Conservation (phyloP, 2,329 filamentous ascomycete species). For the Penicillium italicum region DNA sequence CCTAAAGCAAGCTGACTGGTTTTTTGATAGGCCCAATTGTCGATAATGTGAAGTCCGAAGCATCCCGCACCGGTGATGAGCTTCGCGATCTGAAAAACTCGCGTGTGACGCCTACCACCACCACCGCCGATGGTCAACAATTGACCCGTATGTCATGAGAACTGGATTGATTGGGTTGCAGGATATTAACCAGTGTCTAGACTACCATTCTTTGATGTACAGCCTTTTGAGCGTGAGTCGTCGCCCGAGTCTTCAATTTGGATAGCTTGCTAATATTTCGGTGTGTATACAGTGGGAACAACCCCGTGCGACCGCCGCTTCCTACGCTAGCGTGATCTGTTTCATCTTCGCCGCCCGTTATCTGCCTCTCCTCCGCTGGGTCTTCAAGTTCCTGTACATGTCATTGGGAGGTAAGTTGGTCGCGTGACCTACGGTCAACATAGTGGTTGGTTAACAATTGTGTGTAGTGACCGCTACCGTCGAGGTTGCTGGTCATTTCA, state of each 20-base stretch:
- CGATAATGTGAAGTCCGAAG: slow-evolving; percentile 55
- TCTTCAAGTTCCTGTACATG: slow-evolving; percentile 58
- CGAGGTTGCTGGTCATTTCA: slow-evolving; percentile 55
- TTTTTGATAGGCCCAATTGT: slow-evolving; percentile 50
- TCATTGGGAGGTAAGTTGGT: slow-evolving; percentile 54
- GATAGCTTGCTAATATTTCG: slow-evolving; percentile 3
- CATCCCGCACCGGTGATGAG: slow-evolving; percentile 55
- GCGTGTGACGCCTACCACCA: slow-evolving; percentile 51
- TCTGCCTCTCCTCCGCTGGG: slow-evolving; percentile 59
- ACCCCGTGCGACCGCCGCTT: slow-evolving; percentile 60
- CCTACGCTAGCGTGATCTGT: slow-evolving; percentile 53
- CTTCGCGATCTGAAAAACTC: slow-evolving; percentile 56
- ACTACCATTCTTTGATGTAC: slow-evolving; percentile 66
- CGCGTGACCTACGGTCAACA: slow-evolving; percentile 18
- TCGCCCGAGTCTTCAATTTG: background rate
- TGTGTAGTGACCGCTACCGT: slow-evolving; percentile 52
- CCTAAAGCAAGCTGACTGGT: slow-evolving; percentile 17
- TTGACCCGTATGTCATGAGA: slow-evolving; percentile 53
- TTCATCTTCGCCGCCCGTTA: slow-evolving; percentile 63
- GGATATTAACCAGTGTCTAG: slow-evolving; percentile 32
- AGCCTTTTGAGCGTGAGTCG: slow-evolving; percentile 57
- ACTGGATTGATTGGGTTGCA: background rate
- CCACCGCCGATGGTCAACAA: slow-evolving; percentile 58
- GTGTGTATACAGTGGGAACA: slow-evolving; percentile 57
- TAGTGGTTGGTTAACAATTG: slow-evolving; percentile 10